Conservation (phyloP, 1,139 yeast genomes). For the Geotrichum bryndzae region DNA sequence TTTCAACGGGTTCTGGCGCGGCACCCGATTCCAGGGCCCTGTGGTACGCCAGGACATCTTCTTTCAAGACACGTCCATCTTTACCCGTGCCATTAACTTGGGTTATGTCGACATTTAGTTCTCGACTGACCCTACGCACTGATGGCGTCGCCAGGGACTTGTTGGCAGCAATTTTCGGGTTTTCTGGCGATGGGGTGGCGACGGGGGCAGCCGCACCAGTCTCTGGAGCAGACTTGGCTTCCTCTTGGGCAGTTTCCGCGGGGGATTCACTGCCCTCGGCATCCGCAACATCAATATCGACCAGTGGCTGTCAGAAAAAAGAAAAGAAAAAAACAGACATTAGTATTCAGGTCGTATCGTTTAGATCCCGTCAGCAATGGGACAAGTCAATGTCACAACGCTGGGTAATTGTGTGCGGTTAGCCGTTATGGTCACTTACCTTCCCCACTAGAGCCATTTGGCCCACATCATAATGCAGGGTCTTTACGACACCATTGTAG, state of each 20-base stretch:
- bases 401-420: not conserved
- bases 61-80: conserved; percentile 35
- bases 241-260: conserved; percentile 1
- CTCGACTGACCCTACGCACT: conserved; percentile 33
- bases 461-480: conserved; percentile 34
- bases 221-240: not conserved
- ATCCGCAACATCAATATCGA: conserved; percentile 32
- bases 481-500: conserved; percentile 33
- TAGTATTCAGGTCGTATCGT: not conserved
- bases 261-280: conserved; percentile 18
- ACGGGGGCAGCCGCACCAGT: not conserved
- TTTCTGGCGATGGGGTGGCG: conserved; percentile 1
- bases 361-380: not conserved
- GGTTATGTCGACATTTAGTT: conserved; percentile 27
- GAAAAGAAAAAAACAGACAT: not conserved
- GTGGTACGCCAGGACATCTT: conserved; percentile 28
- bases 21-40: conserved; percentile 5
- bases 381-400: not conserved
- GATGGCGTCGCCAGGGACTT: conserved; percentile 35
- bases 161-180: not conserved
- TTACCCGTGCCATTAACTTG: conserved; percentile 33
- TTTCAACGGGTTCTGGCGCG: not conserved
- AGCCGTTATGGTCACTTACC: conserved; percentile 4
- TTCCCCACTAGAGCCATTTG: conserved; percentile 36
- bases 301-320: conserved; percentile 23